Base-by-base conservation (phyloP, 2,329 filamentous ascomycete genomes). In the Cercospora nicotianae region DNA sequence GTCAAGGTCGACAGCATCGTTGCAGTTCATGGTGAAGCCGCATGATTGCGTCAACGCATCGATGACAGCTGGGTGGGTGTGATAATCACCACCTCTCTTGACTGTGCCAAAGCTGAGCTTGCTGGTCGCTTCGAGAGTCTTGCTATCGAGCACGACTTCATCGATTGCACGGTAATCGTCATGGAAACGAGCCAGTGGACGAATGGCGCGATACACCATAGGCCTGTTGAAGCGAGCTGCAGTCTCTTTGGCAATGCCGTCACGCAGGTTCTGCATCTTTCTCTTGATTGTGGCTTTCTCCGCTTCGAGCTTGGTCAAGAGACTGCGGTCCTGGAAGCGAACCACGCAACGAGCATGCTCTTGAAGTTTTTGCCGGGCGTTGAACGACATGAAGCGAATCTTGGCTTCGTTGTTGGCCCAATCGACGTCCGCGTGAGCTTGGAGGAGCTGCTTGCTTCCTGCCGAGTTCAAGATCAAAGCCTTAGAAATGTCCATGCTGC, bases 1-100 rank as follows among this genome's bases (percentile, higher is more conserved):
- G 28, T 72, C 68, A 3, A 75, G 73, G 59, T 79, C 69, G 10
- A 66, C 53, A 18, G 36, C 62, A 57, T 75, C 72, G 23, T 73
- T 72, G 12, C 72, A 31, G 75, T 67, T 67, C 65, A 67, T 67
- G 18, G 30, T 33, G 26, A 63, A 67, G 26, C 65, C 65, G n/a
- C 60, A 76, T 3, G 79, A 65, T 58, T 80, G 78, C 20, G 57
- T 51, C 45, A 48, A 13, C 10, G 45, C 45, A 48, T 48, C 45
- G 45, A 48, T 48, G 18, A 48, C 20, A 13, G 45, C 45, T 2
- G 45, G 45, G 9, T 48, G 45, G 18, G 45, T 48, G 45, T 48
- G 45, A 23, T 48, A 48, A 1, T 48, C 45, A 13, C 45, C 45
- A 48, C 45, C 45, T 23, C 18, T 48, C 45, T 48, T 48, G 45